Evolutionary conservation across 768 basidiomycete species (phyloP).

Genomic region (Tubosaeta sp.): DNA sequence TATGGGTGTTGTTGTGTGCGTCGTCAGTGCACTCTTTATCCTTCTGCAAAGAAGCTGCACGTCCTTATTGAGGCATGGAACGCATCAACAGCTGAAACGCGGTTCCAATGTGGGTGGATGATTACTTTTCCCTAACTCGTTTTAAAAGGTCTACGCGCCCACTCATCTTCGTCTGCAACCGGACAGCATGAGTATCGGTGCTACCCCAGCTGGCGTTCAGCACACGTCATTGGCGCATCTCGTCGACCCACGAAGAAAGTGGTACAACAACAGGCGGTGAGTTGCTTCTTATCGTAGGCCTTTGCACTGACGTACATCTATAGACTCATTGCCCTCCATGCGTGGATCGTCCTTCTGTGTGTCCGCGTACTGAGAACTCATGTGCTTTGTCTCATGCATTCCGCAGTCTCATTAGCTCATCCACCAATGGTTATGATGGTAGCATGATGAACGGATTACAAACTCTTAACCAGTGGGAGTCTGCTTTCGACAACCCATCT

Average conservation of each 20-base stretch:
- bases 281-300: constrained; percentile 3
- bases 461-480: constrained; percentile 57
- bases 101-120: not conserved
- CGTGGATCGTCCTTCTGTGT: constrained; percentile 66
- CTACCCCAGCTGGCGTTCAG: constrained; percentile 25
- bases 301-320: not conserved
- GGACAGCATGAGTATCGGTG: constrained; percentile 50
- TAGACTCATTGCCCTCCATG: constrained; percentile 60
- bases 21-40: too few relatives aligned
- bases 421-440: constrained; percentile 73
- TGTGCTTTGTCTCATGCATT: constrained; percentile 1
- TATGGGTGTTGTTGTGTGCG: too few relatives aligned
- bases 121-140: not conserved
- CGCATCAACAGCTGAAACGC: not conserved
- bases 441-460: constrained; percentile 82
- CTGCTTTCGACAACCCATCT: constrained; percentile 56
- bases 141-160: not conserved
- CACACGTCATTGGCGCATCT: constrained; percentile 46
- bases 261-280: constrained; percentile 77
- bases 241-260: constrained; percentile 61
- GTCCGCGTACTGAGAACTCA: constrained; percentile 13
- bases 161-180: not conserved
- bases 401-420: constrained; percentile 65
- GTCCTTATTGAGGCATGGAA: too few relatives aligned
- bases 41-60: too few relatives aligned